These are phyloP conservation scores for Nectriaceae sp. DNA, from an alignment of 2,329 filamentous ascomycete species.

Conservation along the genomic window DNA sequence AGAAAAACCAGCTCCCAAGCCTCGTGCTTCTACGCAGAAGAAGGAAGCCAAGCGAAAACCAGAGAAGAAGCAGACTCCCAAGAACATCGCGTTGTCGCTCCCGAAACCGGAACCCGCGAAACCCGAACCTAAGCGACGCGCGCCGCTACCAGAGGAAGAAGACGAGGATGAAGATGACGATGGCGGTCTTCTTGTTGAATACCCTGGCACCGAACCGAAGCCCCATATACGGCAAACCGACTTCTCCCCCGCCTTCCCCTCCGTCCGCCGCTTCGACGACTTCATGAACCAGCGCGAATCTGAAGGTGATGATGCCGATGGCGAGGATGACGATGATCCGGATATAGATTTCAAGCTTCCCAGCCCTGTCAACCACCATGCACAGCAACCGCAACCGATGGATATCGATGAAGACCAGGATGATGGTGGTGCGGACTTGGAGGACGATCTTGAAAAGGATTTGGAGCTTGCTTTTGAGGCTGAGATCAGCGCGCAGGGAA, in stretches of 20 bases:
- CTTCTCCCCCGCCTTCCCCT: slow-evolving; percentile 52
- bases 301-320: slow-evolving; percentile 49
- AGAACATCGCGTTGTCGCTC: slow-evolving; percentile 37
- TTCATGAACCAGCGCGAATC: slow-evolving; percentile 50
- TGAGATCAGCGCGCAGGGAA: slow-evolving; percentile 54
- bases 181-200: slow-evolving; percentile 60
- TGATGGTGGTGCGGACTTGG: slow-evolving; percentile 33
- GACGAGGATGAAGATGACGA: slow-evolving; percentile 59
- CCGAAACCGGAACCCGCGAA: slow-evolving; percentile 31
- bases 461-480: slow-evolving; percentile 53
- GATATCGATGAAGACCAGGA: slow-evolving; percentile 33
- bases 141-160: slow-evolving; percentile 42
- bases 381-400: slow-evolving; percentile 30
- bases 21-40: slow-evolving; percentile 25
- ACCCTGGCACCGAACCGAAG: slow-evolving; percentile 52
- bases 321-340: slow-evolving; percentile 50
- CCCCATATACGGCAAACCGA: slow-evolving; percentile 34
- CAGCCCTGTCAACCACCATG: slow-evolving; percentile 48
- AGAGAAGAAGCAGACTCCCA: slow-evolving; percentile 38
- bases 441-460: slow-evolving; percentile 50
- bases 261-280: slow-evolving; percentile 53
- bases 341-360: slow-evolving; percentile 54
- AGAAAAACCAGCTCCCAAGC: slow-evolving; percentile 17
- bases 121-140: slow-evolving; percentile 30
- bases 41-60: slow-evolving; percentile 34